A percentile compares a stretch with the other conserved stretches of the same genome.
These are phyloP conservation scores for Aureobasidium namibiae DNA, from an alignment of 2,329 filamentous ascomycete species.

Conservation along the genomic window DNA sequence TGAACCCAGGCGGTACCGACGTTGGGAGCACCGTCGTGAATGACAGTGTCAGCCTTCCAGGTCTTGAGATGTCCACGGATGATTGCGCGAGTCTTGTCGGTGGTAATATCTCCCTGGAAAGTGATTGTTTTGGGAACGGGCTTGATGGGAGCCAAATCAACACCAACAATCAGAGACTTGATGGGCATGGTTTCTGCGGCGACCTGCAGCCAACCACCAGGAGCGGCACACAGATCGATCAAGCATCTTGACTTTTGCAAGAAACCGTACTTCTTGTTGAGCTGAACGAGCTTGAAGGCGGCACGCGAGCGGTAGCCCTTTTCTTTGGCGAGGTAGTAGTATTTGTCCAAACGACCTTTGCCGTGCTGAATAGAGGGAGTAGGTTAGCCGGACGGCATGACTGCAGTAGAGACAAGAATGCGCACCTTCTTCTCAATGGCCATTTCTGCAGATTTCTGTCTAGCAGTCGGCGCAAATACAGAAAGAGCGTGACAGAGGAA, in stretches of 20 bases:
- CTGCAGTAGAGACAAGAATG: constrained; percentile 4
- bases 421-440: constrained; percentile 86
- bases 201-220: constrained; percentile 95
- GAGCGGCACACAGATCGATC: constrained; percentile 94
- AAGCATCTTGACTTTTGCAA: constrained; percentile 93
- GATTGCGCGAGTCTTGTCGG: constrained; percentile 87
- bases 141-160: constrained; percentile 93
- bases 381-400: background rate
- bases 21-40: constrained; percentile 96
- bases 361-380: constrained; percentile 52
- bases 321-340: constrained; percentile 97
- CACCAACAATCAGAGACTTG: constrained; percentile 83
- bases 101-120: constrained; percentile 97
- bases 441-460: constrained; percentile 46
- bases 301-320: constrained; percentile 94
- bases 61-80: constrained; percentile 86
- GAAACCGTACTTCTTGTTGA: constrained; percentile 99
- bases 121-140: constrained; percentile 87
- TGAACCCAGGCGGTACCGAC: constrained; percentile 97
- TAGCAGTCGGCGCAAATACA: background rate
- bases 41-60: constrained; percentile 89
- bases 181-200: constrained; percentile 90
- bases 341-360: constrained; percentile 97
- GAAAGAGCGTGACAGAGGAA: background rate
- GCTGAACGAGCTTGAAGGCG: constrained; percentile 93